Evolutionary conservation across 2,329 filamentous ascomycete genomes (phyloP).

Genomic region (Paecilomyces sp.): DNA sequence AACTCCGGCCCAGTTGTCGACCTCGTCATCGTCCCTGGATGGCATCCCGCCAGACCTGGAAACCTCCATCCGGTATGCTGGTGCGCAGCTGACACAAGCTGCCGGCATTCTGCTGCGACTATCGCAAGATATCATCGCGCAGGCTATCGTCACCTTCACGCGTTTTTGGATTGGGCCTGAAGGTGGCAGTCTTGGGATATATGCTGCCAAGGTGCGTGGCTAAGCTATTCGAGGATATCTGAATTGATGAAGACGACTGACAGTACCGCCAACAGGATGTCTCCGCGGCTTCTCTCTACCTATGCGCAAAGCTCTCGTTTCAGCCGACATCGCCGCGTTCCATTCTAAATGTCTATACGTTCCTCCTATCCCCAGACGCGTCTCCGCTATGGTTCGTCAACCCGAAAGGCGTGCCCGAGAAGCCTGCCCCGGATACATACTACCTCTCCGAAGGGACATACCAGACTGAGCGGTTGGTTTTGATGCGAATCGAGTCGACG

Average conservation of each 20-base stretch:
- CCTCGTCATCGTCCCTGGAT: slow-evolving; percentile 37
- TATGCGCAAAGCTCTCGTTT: slow-evolving; percentile 75
- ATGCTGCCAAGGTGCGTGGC: slow-evolving; percentile 32
- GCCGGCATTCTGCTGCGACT: slow-evolving; percentile 66
- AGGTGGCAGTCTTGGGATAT: slow-evolving; percentile 36
- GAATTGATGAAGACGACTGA: not conserved
- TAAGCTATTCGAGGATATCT: not conserved
- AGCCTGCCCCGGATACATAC: slow-evolving; percentile 48
- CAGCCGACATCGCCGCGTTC: slow-evolving; percentile 70
- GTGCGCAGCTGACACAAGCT: slow-evolving; percentile 38
- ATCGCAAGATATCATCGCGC: slow-evolving; percentile 77
- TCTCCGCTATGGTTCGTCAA: slow-evolving; percentile 46
- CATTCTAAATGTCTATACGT: slow-evolving; percentile 76
- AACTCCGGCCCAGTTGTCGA: slow-evolving; percentile 38
- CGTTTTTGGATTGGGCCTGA: slow-evolving; percentile 64
- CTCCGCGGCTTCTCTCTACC: slow-evolving; percentile 73
- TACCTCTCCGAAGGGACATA: slow-evolving; percentile 70
- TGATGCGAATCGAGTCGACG: slow-evolving; percentile 69
- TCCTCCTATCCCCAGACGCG: slow-evolving; percentile 57
- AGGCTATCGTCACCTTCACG: slow-evolving; percentile 73
- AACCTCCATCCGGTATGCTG: slow-evolving; percentile 38
- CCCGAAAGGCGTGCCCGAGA: slow-evolving; percentile 16
- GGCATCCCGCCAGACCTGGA: slow-evolving; percentile 35
- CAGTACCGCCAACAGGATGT: slow-evolving; percentile 52
- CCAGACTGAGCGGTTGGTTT: slow-evolving; percentile 52